Base-by-base conservation (phyloP, 257 asterid species). In the Fraxinus excelsior region DNA sequence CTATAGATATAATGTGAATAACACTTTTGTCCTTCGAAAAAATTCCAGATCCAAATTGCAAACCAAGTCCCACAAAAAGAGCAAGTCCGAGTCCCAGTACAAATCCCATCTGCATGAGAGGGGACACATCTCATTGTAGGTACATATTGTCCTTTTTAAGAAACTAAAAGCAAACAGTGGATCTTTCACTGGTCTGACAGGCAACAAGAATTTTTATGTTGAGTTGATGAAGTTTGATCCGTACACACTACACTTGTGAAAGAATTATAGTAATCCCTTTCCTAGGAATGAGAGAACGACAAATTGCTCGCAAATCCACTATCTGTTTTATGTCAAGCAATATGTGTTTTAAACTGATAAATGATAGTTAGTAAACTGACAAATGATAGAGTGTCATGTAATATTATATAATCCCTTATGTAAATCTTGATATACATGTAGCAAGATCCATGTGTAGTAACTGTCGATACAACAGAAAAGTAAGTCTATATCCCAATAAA, bases 41-140 rank as follows among this genome's bases (percentile, higher is more conserved):
- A 31, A 95, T 86, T 72, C 96, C 96, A 0, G 97, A 90, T 38
- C 99, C 98, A 51, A 92, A 93, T 34, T 87, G 82, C 16, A 95
- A 83, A 0, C 99, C 97, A 4, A 93, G 80, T 69, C 96, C 98
- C 7, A 95, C 98, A 3, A 86, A 68, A 2, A 87, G 28, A 58
- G 94, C 90, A 8, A 95, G 96, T 42, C 96, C 97, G 0, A 91
- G 32, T 65, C 99, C 99, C 11, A 96, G 85, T 37, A 94, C 89
- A 66, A 91, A 89, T 71, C 96, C 97, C 98, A 96, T 93, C 99
- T 96, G 90, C 68, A 73, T 34, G 73, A 37, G 2, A 29, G 7
- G 11, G 21, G 28, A 53, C 28, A 58, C 66, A 10, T 64, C 12
- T 42, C 46, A 64, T n/a, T 29, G 1, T 11, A 10, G n/a, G 23